Evolutionary conservation across 495 filamentous ascomycete genomes (phyloP).

Genomic region (Trichoderma gamsii): DNA sequence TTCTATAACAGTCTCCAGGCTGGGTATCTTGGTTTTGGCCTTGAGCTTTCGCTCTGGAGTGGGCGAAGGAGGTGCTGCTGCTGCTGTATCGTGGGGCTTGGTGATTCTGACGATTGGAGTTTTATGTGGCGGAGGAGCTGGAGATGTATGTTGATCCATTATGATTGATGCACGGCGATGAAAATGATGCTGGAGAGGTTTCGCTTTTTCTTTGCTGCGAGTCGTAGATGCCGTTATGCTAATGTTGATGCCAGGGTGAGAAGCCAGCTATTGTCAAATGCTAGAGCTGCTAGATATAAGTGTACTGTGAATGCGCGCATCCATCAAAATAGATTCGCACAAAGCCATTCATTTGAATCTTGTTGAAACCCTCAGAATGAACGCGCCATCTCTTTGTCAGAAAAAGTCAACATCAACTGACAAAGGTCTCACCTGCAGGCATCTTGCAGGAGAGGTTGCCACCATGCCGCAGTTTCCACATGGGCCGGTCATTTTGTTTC

Average conservation of each 20-base stretch:
- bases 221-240: no score
- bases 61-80: neutral
- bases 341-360: no score
- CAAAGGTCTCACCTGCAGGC: neutral
- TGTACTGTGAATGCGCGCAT: no score
- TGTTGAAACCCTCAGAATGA: neutral
- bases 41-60: neutral
- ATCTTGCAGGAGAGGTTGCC: neutral
- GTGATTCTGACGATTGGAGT: neutral
- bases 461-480: neutral
- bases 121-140: neutral
- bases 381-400: neutral
- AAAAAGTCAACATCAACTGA: neutral
- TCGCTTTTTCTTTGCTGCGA: no score
- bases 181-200: no score
- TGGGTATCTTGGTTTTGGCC: neutral
- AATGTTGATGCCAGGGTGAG: no score
- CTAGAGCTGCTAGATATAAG: no score
- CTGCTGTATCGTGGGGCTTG: neutral
- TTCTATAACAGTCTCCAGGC: neutral
- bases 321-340: no score
- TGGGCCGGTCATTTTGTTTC: neutral
- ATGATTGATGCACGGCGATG: neutral
- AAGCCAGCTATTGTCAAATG: no score
- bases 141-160: neutral